A percentile compares a stretch with the other conserved stretches of the same genome.
Conservation (phyloP, 2,329 filamentous ascomycete genomes). For the Diaporthe batatas region DNA sequence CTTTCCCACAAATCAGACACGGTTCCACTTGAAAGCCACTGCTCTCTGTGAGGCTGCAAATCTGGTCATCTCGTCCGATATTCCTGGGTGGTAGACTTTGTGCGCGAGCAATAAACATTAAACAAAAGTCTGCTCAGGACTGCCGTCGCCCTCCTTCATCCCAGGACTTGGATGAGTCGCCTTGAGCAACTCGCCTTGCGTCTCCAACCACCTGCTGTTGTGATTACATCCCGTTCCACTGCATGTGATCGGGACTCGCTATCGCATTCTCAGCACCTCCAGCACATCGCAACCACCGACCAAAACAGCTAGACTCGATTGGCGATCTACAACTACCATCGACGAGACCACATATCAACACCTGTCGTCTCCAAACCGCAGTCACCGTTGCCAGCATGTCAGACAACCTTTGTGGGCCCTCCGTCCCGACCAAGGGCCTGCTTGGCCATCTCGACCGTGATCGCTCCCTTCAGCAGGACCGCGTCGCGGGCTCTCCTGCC, state of each 20-base stretch:
- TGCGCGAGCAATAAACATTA: background rate
- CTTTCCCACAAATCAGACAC: background rate
- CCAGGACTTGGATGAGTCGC: background rate
- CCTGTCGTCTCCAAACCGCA: slow-evolving; percentile 25
- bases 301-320: background rate
- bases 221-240: background rate
- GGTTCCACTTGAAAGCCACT: background rate
- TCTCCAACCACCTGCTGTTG: background rate
- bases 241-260: background rate
- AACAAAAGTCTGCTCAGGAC: background rate
- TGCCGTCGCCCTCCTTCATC: background rate
- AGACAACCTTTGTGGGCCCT: slow-evolving; percentile 75
- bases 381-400: slow-evolving; percentile 51
- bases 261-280: background rate
- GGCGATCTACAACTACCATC: background rate
- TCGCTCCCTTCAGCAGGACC: slow-evolving; percentile 80
- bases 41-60: background rate
- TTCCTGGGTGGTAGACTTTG: background rate
- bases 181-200: background rate
- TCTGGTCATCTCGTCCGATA: background rate
- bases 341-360: slow-evolving; percentile 4
- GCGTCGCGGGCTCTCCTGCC: slow-evolving; percentile 55
- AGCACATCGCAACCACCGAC: background rate
- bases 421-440: slow-evolving; percentile 80
- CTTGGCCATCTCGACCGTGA: slow-evolving; percentile 78